Evolutionary conservation across 805 yeast species (phyloP), one percentile per base, ranked within the genome.

Genomic region (Wickerhamomyces ciferrii): DNA sequence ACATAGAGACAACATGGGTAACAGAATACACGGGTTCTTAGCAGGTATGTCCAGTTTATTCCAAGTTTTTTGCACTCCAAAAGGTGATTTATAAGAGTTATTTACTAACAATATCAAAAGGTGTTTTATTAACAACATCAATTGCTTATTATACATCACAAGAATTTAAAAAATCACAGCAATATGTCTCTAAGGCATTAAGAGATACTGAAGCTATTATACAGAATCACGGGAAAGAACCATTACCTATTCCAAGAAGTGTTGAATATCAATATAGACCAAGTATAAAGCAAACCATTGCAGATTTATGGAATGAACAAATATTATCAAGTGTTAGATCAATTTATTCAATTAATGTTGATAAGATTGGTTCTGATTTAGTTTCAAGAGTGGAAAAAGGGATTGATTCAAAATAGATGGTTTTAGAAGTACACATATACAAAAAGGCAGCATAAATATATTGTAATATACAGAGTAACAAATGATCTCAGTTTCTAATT

Each of bases 291-390:
- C 90, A 87, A 62, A 83, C 90, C 0, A 69, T 77, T 49, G 84
- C 82, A 53, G 95, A 87, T 57, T 71, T 86, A 38, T 87, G 96
- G 96, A 83, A 87, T 59, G 81, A 78, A 40, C 91, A 85, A 60
- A 75, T 87, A 45, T 72, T 84, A 47, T 70, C 68, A 39, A 74
- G 76, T 48, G 87, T 82, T 20, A 79, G 80, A 53, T 83, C 85
- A 78, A 53, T 84, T 14, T 84, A 84, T 56, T 57, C 74, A 41
- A 69, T 78, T 50, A 72, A 74, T 60, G 66, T 79, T 75, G 68
- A 75, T 62, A 65, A 67, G 47, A 55, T 41, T 18, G 42, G 51
- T 8, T 42, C 52, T 5, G 42, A 41, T n/a, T 45, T 52, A 15
- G 44, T 48, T 20, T 48, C 25, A 9, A 37, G 18, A 13, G 19